These are phyloP conservation scores for Psilocybe cyanescens DNA, from an alignment of 768 basidiomycete genomes.

Conservation along the genomic window DNA sequence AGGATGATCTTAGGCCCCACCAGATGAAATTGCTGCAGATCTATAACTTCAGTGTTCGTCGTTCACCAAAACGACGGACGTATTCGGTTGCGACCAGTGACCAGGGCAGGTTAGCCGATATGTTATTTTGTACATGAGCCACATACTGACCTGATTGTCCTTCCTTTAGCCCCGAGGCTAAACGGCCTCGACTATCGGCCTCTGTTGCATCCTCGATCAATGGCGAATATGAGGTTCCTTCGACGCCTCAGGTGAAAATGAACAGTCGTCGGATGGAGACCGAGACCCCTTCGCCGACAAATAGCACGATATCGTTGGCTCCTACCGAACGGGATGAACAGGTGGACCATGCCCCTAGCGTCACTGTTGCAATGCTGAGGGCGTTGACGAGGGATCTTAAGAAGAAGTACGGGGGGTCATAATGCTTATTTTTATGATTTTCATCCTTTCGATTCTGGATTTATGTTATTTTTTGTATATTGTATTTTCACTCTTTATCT, in stretches of 20 bases:
- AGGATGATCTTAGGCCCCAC: slow-evolving; percentile 32
- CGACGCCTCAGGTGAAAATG: slow-evolving; percentile 39
- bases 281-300: slow-evolving; percentile 50
- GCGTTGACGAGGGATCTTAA: slow-evolving; percentile 59
- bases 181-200: slow-evolving; percentile 47
- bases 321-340: slow-evolving; percentile 26
- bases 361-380: slow-evolving; percentile 71
- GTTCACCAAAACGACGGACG: slow-evolving; percentile 50
- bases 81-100: slow-evolving; percentile 43
- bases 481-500: neutral
- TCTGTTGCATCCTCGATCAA: slow-evolving; percentile 33
- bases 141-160: neutral
- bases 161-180: slow-evolving; percentile 32
- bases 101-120: slow-evolving; percentile 45
- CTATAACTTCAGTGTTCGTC: slow-evolving; percentile 44
- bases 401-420: slow-evolving; percentile 41
- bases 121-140: neutral
- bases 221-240: slow-evolving; percentile 35
- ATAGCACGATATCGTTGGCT: slow-evolving; percentile 43
- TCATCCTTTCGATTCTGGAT: slow-evolving; percentile 11
- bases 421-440: slow-evolving; percentile 8
- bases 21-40: slow-evolving; percentile 41
- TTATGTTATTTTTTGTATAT: slow-evolving; percentile 6
- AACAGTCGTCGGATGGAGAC: slow-evolving; percentile 12
- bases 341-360: slow-evolving; percentile 29